Conservation (phyloP, 2,329 filamentous ascomycete genomes). For the Helotiales sp. region DNA sequence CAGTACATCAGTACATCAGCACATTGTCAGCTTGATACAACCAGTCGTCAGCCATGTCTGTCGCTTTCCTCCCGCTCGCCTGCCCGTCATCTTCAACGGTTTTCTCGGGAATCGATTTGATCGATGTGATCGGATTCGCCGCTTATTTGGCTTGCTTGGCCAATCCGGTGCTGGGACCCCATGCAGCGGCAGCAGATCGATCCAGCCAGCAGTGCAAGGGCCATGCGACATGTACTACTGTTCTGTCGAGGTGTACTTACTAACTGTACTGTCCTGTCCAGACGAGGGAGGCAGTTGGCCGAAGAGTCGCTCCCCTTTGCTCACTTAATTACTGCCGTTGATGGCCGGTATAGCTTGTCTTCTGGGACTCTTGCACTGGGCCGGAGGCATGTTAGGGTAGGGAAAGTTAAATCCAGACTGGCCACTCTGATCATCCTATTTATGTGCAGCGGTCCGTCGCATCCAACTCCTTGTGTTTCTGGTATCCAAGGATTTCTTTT, state of each 20-base stretch:
- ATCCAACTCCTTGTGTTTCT: constrained; percentile 13
- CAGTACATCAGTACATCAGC: no score
- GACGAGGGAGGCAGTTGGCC: background rate
- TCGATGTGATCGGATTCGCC: constrained; percentile 18
- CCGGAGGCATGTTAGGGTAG: background rate
- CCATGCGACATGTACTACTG: constrained; percentile 8
- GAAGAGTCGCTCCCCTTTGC: background rate
- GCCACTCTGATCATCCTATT: constrained; percentile 15
- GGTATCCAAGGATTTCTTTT: constrained; percentile 21
- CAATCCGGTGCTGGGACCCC: constrained; percentile 1
- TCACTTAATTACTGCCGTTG: background rate
- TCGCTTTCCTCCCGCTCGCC: constrained; percentile 3
- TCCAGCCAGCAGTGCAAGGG: constrained; percentile 25
- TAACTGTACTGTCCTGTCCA: background rate
- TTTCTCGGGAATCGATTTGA: constrained; percentile 17
- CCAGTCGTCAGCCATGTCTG: background rate
- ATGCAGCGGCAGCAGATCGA: constrained; percentile 19
- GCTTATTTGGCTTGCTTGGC: background rate
- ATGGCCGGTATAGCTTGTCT: background rate
- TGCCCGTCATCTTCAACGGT: constrained; percentile 14
- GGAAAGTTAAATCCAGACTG: constrained; percentile 1
- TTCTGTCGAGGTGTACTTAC: no score
- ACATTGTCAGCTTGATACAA: no score
- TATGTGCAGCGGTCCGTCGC: constrained; percentile 22
- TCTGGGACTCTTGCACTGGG: background rate